Percentiles rank a stretch among this genome's conserved stretches.
These are phyloP conservation scores for Edaphochlamys debaryana DNA, from an alignment of 139 green algal species.

Conservation along the genomic window DNA sequence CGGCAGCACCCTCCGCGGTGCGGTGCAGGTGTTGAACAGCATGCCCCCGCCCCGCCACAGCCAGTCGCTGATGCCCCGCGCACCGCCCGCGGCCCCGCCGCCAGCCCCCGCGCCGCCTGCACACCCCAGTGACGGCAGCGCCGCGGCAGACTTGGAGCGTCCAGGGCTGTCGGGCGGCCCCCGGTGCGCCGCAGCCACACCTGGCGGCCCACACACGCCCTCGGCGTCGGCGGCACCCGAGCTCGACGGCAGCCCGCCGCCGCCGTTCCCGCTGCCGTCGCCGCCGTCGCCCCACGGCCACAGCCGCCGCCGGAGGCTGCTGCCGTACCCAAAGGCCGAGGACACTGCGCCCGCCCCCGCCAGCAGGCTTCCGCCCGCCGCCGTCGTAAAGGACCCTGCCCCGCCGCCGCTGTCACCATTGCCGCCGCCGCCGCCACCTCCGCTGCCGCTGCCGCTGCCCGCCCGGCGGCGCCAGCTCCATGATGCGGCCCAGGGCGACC, in stretches of 20 bases:
- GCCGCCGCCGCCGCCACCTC: background rate
- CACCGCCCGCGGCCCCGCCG: background rate
- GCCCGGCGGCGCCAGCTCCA: no score
- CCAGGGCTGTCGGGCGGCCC: background rate
- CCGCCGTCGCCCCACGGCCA: slow-evolving; percentile 35
- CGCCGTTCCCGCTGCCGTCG: background rate
- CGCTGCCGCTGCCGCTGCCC: no score
- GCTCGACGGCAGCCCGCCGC: background rate
- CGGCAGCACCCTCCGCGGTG: background rate
- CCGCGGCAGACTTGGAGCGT: slow-evolving; percentile 7
- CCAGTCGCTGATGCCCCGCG: background rate
- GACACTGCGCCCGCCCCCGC: no score
- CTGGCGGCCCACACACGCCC: no score
- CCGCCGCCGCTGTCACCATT: background rate
- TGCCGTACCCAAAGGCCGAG: no score
- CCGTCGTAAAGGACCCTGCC: background rate
- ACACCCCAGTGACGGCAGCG: no score
- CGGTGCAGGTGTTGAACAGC: slow-evolving; percentile 27
- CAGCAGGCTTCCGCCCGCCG: no score
- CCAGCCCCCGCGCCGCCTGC: background rate
- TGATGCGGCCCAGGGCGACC: no score
- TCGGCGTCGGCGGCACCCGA: no score
- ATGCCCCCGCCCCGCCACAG: slow-evolving; percentile 25
- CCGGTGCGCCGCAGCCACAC: slow-evolving; percentile 2
- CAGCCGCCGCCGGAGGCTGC: slow-evolving; percentile 30